Percentiles rank a stretch among this genome's conserved stretches.
These are phyloP conservation scores for Neonectria coccinea DNA, from an alignment of 2,329 filamentous ascomycete species.

Conservation along the genomic window DNA sequence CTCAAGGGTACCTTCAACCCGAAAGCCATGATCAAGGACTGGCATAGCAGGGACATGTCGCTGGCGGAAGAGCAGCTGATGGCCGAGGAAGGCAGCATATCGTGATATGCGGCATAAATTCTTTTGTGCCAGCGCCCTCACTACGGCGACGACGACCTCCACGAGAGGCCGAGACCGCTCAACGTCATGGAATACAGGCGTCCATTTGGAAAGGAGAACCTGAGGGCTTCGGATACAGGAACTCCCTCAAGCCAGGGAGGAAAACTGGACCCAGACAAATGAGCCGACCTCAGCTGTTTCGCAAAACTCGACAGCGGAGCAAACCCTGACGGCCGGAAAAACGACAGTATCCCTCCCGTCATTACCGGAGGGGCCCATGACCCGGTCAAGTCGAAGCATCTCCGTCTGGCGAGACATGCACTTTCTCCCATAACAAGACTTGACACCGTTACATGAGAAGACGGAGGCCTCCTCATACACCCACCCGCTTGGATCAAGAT, in stretches of 20 bases:
- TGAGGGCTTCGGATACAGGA: background rate
- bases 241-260: background rate
- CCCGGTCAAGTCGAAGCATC: background rate
- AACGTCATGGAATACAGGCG: background rate
- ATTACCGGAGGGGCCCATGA: background rate
- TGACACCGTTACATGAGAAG: background rate
- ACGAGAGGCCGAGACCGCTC: background rate
- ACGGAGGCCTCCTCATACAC: constrained; percentile 10
- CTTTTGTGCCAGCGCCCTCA: background rate
- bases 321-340: background rate
- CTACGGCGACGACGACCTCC: background rate
- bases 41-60: constrained; percentile 21
- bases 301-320: background rate
- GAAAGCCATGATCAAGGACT: constrained; percentile 35
- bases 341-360: background rate
- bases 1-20: constrained; percentile 42
- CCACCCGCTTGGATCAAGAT: background rate
- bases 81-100: background rate
- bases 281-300: background rate
- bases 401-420: background rate
- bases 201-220: background rate
- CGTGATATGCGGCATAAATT: background rate
- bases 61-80: background rate
- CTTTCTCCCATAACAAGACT: background rate
- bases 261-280: background rate